Percentiles rank a stretch among this genome's conserved stretches.
Evolutionary conservation across 1,284 basidiomycete genomes (phyloP).

Genomic region (Trametes polyzona): DNA sequence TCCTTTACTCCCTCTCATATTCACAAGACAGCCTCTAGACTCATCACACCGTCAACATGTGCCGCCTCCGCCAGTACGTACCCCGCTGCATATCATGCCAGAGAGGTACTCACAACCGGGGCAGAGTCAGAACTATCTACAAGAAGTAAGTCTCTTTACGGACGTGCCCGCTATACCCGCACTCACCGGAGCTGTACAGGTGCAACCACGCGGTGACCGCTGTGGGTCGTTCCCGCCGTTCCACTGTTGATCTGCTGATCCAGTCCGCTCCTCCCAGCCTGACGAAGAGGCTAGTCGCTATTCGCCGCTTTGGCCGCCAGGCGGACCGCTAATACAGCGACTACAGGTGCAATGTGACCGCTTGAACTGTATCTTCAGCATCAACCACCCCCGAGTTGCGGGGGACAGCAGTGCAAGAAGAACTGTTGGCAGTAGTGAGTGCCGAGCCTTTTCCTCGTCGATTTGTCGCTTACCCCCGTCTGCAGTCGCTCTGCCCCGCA

Average conservation of each 20-base stretch:
- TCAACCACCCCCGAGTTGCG: constrained; percentile 56
- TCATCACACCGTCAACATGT: constrained; percentile 23
- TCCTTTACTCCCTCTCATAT: neutral
- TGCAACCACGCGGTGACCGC: constrained; percentile 62
- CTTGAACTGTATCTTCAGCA: constrained; percentile 67
- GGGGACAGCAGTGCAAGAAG: constrained; percentile 53
- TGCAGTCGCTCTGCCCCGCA: constrained; percentile 67
- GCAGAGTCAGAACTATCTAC: constrained; percentile 32
- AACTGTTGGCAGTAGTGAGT: constrained; percentile 78
- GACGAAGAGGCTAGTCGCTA: constrained; percentile 60
- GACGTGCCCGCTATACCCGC: neutral
- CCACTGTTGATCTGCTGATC: constrained; percentile 2
- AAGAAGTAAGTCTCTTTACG: constrained; percentile 4
- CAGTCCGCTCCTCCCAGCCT: constrained; percentile 43
- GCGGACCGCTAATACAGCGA: neutral
- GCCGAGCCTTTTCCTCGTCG: neutral
- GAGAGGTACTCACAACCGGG: neutral
- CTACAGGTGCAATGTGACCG: constrained; percentile 65
- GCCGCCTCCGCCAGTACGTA: constrained; percentile 32
- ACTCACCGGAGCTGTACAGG: constrained; percentile 37
- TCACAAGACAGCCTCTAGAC: neutral
- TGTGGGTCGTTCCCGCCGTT: constrained; percentile 41
- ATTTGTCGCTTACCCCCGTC: neutral
- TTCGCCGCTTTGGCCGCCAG: neutral
- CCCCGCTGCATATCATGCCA: neutral